phyloP scores from a whole-genome alignment of 2,329 filamentous ascomycete genomes.

The Apiospora pterosperma region DNA sequence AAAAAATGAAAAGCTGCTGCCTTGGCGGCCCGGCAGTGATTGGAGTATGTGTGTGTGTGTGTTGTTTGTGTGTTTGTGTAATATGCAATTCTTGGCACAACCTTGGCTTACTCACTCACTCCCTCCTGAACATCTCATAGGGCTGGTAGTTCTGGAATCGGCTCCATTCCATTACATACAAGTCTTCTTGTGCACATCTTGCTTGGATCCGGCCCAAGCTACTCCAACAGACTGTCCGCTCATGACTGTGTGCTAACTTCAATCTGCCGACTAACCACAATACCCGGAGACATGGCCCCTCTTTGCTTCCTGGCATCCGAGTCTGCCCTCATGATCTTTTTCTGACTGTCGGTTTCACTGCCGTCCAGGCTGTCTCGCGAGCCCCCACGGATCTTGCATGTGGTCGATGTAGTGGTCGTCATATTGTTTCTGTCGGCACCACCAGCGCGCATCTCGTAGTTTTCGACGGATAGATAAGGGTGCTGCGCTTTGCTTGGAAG shows the following conservation, averaged over 20 bases:
- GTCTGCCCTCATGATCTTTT: constrained; percentile 4
- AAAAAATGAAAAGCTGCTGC: not conserved
- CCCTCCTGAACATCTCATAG: no score
- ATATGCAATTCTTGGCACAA: not conserved
- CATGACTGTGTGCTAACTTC: not conserved
- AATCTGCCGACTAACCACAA: constrained; percentile 11
- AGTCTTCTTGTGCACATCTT: not conserved
- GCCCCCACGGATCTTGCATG: not conserved
- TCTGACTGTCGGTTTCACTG: constrained; percentile 13
- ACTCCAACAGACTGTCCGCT: not conserved
- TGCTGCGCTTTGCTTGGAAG: constrained; percentile 11
- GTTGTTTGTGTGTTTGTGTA: no score
- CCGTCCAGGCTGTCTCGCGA: not conserved
- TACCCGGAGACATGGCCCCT: not conserved
- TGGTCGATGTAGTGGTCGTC: constrained; percentile 4
- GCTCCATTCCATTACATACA: not conserved
- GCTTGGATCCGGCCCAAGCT: not conserved
- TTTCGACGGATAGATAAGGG: constrained; percentile 11
- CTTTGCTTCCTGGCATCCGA: not conserved
- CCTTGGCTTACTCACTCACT: no score
- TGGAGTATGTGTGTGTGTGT: not conserved
- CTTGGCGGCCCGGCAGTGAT: not conserved
- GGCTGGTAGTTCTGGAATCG: not conserved
- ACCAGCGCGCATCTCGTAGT: constrained; percentile 7
- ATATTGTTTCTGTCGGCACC: not conserved